Conservation (phyloP, 2,329 filamentous ascomycete genomes). For the Monosporascus sp. region DNA sequence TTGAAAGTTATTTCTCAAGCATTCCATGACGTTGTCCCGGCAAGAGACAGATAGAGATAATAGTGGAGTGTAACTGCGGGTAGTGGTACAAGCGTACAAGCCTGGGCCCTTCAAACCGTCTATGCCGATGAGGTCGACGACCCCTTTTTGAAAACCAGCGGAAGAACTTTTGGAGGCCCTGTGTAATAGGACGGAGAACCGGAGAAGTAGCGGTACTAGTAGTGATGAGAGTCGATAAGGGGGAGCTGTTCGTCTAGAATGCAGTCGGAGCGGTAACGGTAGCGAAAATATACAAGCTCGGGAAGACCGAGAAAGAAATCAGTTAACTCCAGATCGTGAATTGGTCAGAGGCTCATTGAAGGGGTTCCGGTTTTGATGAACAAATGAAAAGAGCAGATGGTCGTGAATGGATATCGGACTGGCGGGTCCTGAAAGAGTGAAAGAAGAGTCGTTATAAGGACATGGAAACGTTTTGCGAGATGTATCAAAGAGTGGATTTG, state of each 20-base stretch:
- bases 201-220: slow-evolving; percentile 2
- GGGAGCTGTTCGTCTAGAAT: background rate
- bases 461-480: slow-evolving; percentile 32
- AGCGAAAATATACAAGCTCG: slow-evolving; percentile 28
- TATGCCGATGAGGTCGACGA: slow-evolving; percentile 23
- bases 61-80: slow-evolving; percentile 17
- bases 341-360: slow-evolving; percentile 41
- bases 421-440: slow-evolving; percentile 27
- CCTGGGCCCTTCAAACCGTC: slow-evolving; percentile 19
- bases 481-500: slow-evolving; percentile 24
- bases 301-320: slow-evolving; percentile 23
- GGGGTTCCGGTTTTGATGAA: slow-evolving; percentile 32
- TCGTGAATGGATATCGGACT: slow-evolving; percentile 26
- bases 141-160: slow-evolving; percentile 15
- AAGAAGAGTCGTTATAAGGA: slow-evolving; percentile 38
- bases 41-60: slow-evolving; percentile 22
- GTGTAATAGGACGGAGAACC: slow-evolving; percentile 19
- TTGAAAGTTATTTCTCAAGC: slow-evolving; percentile 77
- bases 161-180: slow-evolving; percentile 22
- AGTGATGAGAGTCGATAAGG: slow-evolving; percentile 3
- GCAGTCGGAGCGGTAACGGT: slow-evolving; percentile 5
- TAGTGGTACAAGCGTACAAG: slow-evolving; percentile 24
- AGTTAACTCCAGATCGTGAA: slow-evolving; percentile 39
- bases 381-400: slow-evolving; percentile 31
- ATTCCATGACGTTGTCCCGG: slow-evolving; percentile 61